Conservation (phyloP, 768 basidiomycete species). For the Leccinum boreale region DNA sequence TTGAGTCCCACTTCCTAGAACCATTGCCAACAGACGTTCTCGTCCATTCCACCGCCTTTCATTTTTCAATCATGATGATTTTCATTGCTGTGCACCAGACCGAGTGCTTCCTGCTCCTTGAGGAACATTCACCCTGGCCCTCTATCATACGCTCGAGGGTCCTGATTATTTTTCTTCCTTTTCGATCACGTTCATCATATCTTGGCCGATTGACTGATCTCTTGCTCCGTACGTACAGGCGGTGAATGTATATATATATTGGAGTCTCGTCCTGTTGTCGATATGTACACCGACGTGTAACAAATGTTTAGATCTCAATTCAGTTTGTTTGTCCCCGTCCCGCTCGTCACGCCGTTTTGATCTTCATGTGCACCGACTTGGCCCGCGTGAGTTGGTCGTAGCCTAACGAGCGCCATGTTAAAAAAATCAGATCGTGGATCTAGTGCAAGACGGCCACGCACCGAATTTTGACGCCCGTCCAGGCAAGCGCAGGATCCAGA, state of each 20-base stretch:
- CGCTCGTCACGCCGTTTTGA: slow-evolving; percentile 42
- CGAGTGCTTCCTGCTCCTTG: slow-evolving; percentile 30
- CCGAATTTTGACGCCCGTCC: slow-evolving; percentile 97
- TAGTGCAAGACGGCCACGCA: slow-evolving; percentile 30
- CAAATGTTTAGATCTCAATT: not conserved
- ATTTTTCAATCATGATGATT: too few relatives aligned
- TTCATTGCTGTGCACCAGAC: slow-evolving; percentile 32
- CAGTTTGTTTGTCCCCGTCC: not conserved
- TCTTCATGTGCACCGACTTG: slow-evolving; percentile 83
- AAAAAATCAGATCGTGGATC: not conserved
- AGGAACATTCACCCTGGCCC: slow-evolving; percentile 31
- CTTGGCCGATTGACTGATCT: not conserved
- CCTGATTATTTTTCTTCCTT: slow-evolving; percentile 18
- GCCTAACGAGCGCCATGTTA: slow-evolving; percentile 39
- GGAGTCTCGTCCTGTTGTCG: too few relatives aligned
- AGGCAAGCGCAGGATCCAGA: slow-evolving; percentile 89
- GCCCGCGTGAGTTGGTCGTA: slow-evolving; percentile 83
- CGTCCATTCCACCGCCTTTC: too few relatives aligned
- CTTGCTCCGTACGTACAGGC: not conserved
- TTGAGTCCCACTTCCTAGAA: too few relatives aligned
- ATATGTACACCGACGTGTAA: not conserved
- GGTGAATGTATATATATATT: too few relatives aligned
- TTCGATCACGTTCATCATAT: not conserved
- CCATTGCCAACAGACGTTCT: too few relatives aligned
- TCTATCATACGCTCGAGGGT: slow-evolving; percentile 34